phyloP scores from a whole-genome alignment of 2,329 filamentous ascomycete genomes.

The Cordyceps fumosorosea region DNA sequence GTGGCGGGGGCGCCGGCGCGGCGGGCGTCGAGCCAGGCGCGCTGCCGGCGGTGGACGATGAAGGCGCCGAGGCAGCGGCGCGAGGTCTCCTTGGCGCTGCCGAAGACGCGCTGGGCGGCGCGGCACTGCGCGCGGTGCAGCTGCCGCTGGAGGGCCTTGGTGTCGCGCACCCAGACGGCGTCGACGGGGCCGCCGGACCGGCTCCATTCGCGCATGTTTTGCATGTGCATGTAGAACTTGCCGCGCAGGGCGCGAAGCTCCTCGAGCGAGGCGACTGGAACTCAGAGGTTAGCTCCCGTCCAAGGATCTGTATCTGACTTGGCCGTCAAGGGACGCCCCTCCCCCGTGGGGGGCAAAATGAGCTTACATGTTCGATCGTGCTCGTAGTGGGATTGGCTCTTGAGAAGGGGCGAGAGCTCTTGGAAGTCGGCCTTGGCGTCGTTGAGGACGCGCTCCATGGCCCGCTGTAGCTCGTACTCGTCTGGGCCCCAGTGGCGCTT shows the following conservation, averaged over 20 bases:
- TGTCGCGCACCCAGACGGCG: conserved; percentile 49
- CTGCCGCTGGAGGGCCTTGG: conserved; percentile 39
- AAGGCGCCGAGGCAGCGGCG: conserved; percentile 50
- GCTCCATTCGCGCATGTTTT: conserved; percentile 48
- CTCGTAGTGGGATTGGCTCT: conserved; percentile 52
- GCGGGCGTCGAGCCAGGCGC: conserved; percentile 23
- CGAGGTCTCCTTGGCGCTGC: conserved; percentile 40
- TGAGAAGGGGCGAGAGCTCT: conserved; percentile 47
- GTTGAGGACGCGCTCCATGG: conserved; percentile 49
- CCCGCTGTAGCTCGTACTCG: conserved; percentile 52
- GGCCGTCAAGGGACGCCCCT: too few relatives aligned
- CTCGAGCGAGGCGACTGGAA: conserved; percentile 43
- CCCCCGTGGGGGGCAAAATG: background rate
- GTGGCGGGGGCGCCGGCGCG: conserved; percentile 17
- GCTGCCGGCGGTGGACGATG: conserved; percentile 45
- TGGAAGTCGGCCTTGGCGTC: conserved; percentile 57
- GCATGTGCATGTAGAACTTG: conserved; percentile 41
- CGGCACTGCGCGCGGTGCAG: conserved; percentile 54
- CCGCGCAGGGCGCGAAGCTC: conserved; percentile 41
- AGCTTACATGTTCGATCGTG: conserved; percentile 47
- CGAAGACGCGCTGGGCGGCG: conserved; percentile 49
- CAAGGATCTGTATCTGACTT: too few relatives aligned
- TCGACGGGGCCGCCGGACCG: conserved; percentile 49
- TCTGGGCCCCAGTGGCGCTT: conserved; percentile 52
- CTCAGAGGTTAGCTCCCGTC: background rate